These are phyloP conservation scores for Mycena olivaceomarginata DNA, from an alignment of 768 basidiomycete genomes.

Conservation along the genomic window DNA sequence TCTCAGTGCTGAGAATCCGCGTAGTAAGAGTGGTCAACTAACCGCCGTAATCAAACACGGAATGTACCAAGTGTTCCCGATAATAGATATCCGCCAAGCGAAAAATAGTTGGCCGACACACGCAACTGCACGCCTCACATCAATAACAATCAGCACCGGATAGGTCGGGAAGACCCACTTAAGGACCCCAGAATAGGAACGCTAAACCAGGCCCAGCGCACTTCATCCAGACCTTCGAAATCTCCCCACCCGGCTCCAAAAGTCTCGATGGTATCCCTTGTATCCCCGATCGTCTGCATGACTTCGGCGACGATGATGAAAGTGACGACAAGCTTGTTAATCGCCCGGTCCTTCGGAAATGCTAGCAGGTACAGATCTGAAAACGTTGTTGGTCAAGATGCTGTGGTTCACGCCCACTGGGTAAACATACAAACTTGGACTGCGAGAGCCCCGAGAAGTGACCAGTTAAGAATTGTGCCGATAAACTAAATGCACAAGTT, in stretches of 20 bases:
- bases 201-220: conserved; percentile 44
- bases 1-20: background rate
- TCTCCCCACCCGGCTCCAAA: conserved; percentile 47
- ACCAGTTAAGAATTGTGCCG: conserved; percentile 33
- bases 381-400: background rate
- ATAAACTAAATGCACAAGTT: conserved; percentile 8
- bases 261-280: conserved; percentile 41
- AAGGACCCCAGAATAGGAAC: conserved; percentile 44
- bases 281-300: conserved; percentile 45
- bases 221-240: conserved; percentile 31
- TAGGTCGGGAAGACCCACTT: conserved; percentile 23
- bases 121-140: conserved; percentile 35
- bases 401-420: background rate
- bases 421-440: conserved; percentile 33
- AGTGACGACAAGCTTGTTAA: conserved; percentile 41
- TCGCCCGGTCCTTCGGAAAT: conserved; percentile 50
- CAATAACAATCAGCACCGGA: background rate
- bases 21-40: background rate
- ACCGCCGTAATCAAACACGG: conserved; percentile 42
- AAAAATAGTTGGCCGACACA: conserved; percentile 48
- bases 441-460: conserved; percentile 20
- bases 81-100: conserved; percentile 47
- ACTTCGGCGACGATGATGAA: conserved; percentile 45
- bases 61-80: conserved; percentile 32
- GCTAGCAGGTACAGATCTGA: conserved; percentile 56